phyloP scores from a whole-genome alignment of 495 filamentous ascomycete genomes.

The Annulohypoxylon bovei region DNA sequence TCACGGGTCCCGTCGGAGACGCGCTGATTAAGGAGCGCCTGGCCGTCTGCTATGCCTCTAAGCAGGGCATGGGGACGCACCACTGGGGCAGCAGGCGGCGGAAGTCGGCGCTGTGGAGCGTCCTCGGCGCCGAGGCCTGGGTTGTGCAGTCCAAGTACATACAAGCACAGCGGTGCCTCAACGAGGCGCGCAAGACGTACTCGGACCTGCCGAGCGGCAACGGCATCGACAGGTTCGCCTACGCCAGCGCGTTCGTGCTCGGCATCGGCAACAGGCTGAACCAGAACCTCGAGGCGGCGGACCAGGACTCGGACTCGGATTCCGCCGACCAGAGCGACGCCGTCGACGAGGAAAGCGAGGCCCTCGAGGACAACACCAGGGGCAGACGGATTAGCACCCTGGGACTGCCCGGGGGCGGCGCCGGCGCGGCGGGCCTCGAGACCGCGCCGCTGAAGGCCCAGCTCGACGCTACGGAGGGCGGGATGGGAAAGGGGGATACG shows the following conservation, averaged over 20 bases:
- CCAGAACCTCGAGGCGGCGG: slow-evolving; percentile 55
- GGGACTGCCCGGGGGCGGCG: slow-evolving; percentile 40
- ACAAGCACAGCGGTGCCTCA: slow-evolving; percentile 75
- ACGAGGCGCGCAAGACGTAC: slow-evolving; percentile 76
- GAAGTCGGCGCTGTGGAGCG: slow-evolving; percentile 91
- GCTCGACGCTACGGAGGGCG: slow-evolving; percentile 30
- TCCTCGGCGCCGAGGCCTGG: slow-evolving; percentile 86
- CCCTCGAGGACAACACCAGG: slow-evolving; percentile 46
- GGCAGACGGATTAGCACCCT: slow-evolving; percentile 58
- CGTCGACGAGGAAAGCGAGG: slow-evolving; percentile 73
- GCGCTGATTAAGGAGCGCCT: slow-evolving; percentile 85
- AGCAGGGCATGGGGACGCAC: slow-evolving; percentile 69
- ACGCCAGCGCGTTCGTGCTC: slow-evolving; percentile 71
- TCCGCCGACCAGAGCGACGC: slow-evolving; percentile 50
- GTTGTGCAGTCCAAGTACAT: slow-evolving; percentile 72
- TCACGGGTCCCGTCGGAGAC: slow-evolving; percentile 77
- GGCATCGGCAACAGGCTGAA: slow-evolving; percentile 68
- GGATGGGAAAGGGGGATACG: slow-evolving; percentile 27
- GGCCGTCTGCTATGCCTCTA: slow-evolving; percentile 81
- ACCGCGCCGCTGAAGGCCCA: slow-evolving; percentile 57
- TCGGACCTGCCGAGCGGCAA: slow-evolving; percentile 64
- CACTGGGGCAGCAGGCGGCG: slow-evolving; percentile 74
- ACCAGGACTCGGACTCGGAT: slow-evolving; percentile 49
- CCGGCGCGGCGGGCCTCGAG: slow-evolving; percentile 52
- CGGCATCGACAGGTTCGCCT: slow-evolving; percentile 62